Evolutionary conservation across 2,329 filamentous ascomycete species (phyloP), one percentile per base, ranked within the genome.

Genomic region (Emergomyces pasteurianus): DNA sequence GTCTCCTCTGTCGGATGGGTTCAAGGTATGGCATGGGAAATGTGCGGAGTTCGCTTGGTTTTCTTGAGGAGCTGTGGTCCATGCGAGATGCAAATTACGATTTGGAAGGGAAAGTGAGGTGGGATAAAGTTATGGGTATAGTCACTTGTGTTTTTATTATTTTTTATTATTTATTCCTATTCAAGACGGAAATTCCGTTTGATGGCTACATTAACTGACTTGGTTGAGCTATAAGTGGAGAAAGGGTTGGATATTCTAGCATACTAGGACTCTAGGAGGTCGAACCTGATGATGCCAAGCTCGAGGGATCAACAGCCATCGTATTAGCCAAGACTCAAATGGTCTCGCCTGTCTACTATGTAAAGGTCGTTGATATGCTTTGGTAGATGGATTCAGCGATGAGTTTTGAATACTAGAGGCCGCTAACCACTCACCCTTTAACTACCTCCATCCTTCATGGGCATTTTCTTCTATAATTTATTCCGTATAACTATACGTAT

Each of bases 1-100:
- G 74, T 60, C 75, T 81, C 0, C 86, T 86, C 66, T 69, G 71
- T 4, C 80, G 79, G 5, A 76, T 85, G 9, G 79, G 81, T 61
- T 77, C 74, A 59, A 73, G 83, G 21, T 85, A 86, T 69, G 83
- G 84, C 23, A 86, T 86, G 84, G 79, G 79, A 21, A 87, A 87
- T 66, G 86, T 87, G 61, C 78, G 79, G 63, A 77, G 82, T 63
- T 81, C 83, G 3, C 85, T 83, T 81, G 77, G 77, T 14, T 81
- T 87, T 42, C 79, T 85, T 3, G 77, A 81, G 65, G 83, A 86
- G 68, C 80, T 87, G 10, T 87, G 84, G 83, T 47, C 42, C 34
- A 62, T 63, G 60, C 60, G 63, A 42, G 64, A 65, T 47, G 60
- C 59, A 10, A 64, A 54, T 36, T 60, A 47, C 6, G 64, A 66